Percentiles rank a stretch among this genome's conserved stretches.
Evolutionary conservation across 257 asterid species (phyloP).

Genomic region (Rubia yunnanensis): DNA sequence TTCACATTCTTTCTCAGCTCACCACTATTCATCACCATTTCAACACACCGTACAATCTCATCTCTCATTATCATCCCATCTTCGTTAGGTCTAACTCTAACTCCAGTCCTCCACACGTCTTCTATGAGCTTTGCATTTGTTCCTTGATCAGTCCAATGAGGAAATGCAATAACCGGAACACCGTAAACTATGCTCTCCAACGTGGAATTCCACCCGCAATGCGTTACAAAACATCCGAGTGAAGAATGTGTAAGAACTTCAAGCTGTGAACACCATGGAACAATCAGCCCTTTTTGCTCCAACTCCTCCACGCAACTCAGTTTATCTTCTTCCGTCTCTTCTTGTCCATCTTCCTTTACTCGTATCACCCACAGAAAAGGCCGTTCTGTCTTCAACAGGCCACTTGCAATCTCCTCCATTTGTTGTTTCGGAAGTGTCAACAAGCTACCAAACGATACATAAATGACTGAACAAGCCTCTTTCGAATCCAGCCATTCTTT

Average conservation of each 20-base stretch:
- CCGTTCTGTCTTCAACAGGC: too few relatives aligned
- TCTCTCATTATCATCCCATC: too few relatives aligned
- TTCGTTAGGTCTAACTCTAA: too few relatives aligned
- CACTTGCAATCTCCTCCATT: too few relatives aligned
- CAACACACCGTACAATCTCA: too few relatives aligned
- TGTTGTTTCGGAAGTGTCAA: not conserved
- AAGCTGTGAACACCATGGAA: slow-evolving; percentile 52
- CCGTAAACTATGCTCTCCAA: slow-evolving; percentile 18
- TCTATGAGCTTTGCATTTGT: not conserved
- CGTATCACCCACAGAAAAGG: too few relatives aligned
- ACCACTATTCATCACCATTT: too few relatives aligned
- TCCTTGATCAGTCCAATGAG: slow-evolving; percentile 6
- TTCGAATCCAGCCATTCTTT: slow-evolving; percentile 23
- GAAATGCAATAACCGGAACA: slow-evolving; percentile 41
- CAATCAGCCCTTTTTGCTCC: slow-evolving; percentile 30
- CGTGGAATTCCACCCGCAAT: slow-evolving; percentile 55
- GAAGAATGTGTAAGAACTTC: slow-evolving; percentile 41
- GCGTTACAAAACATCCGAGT: slow-evolving; percentile 47
- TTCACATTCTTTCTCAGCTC: too few relatives aligned
- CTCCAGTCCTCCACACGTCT: too few relatives aligned
- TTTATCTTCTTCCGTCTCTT: slow-evolving; percentile 10
- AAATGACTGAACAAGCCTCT: slow-evolving; percentile 9
- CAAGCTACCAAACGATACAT: not conserved
- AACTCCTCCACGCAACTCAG: slow-evolving; percentile 18
- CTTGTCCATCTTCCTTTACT: not conserved